phyloP scores from a whole-genome alignment of 108 stramenopile genomes.

The Nitzschia putrida region DNA sequence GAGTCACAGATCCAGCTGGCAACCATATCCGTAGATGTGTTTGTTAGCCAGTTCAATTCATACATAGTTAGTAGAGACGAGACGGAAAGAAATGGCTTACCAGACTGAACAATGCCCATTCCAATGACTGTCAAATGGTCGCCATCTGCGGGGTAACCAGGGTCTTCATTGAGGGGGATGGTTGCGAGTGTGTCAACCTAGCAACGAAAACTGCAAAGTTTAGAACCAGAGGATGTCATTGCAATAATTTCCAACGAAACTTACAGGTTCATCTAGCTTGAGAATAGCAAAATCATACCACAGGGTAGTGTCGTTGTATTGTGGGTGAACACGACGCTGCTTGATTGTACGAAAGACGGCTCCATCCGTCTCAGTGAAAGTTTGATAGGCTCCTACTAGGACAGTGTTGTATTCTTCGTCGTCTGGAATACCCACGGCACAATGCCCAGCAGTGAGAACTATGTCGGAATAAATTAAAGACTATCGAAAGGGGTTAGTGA shows the following conservation, averaged over 20 bases:
- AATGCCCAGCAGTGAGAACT: background rate
- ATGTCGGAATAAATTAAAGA: background rate
- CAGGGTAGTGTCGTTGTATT: slow-evolving; percentile 8
- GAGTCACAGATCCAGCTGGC: background rate
- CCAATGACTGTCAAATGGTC: slow-evolving; percentile 31
- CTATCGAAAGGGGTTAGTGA: background rate
- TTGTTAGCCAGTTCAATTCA: no score
- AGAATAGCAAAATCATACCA: slow-evolving; percentile 34
- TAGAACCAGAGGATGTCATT: background rate
- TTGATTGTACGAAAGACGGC: background rate
- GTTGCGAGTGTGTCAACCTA: background rate
- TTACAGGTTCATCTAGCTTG: slow-evolving; percentile 21
- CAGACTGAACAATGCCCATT: slow-evolving; percentile 14
- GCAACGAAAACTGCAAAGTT: background rate
- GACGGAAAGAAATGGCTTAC: background rate
- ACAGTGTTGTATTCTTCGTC: background rate
- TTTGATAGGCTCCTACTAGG: background rate
- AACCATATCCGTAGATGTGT: background rate
- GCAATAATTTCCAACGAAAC: background rate
- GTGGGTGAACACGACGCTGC: slow-evolving; percentile 5
- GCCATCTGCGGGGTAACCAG: background rate
- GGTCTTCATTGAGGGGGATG: slow-evolving; percentile 1
- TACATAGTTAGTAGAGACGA: background rate
- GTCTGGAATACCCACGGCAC: background rate
- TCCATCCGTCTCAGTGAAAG: background rate